phyloP scores from a whole-genome alignment of 176 grass and related monocot genomes.

The Secale cereale region DNA sequence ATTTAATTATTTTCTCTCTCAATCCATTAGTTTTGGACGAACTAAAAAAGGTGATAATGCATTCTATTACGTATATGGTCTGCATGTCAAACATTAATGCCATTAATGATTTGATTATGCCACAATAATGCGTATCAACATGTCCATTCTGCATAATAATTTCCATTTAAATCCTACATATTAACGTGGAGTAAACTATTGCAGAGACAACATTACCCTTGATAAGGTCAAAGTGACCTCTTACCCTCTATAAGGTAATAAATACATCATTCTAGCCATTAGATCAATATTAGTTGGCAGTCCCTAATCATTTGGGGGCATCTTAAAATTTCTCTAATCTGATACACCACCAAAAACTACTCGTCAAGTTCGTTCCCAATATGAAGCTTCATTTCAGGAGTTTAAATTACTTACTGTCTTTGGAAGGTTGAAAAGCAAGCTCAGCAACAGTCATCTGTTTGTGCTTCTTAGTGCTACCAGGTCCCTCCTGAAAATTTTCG shows the following conservation, averaged over 20 bases:
- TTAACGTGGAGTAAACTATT: background rate
- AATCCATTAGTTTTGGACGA: background rate
- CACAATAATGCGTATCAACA: background rate
- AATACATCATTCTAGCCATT: background rate
- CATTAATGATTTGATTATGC: background rate
- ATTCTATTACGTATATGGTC: background rate
- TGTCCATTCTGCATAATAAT: background rate
- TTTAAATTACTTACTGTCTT: slow-evolving; percentile 54
- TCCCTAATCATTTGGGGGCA: background rate
- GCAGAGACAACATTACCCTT: background rate
- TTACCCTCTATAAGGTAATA: background rate
- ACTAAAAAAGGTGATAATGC: background rate
- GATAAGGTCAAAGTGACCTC: background rate
- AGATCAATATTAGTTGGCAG: background rate
- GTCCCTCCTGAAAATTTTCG: slow-evolving; percentile 45
- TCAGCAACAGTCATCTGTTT: slow-evolving; percentile 65
- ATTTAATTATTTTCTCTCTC: background rate
- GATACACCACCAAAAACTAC: background rate
- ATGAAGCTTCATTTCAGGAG: slow-evolving; percentile 18
- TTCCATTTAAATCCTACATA: background rate
- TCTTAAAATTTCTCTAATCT: background rate
- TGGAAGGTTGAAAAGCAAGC: slow-evolving; percentile 53
- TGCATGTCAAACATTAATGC: background rate
- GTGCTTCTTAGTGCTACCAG: slow-evolving; percentile 64
- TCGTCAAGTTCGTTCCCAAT: background rate